These are phyloP conservation scores for Lichtheimia ornata DNA, from an alignment of 371 early-diverging fungal species.

Conservation along the genomic window DNA sequence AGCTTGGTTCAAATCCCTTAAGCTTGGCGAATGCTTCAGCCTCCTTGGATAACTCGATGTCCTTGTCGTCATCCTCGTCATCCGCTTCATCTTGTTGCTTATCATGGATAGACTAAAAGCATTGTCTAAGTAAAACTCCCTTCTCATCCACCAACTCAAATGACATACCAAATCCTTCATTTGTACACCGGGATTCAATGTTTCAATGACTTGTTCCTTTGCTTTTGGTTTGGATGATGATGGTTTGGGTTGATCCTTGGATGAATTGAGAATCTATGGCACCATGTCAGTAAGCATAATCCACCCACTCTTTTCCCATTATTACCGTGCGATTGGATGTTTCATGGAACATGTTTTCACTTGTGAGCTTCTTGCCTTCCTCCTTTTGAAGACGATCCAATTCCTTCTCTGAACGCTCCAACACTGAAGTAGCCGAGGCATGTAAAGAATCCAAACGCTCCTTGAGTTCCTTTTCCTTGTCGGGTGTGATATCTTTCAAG, in stretches of 20 bases:
- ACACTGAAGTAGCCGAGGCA: conserved; percentile 21
- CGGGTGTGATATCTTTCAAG: conserved; percentile 5
- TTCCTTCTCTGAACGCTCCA: conserved; percentile 48
- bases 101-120: conserved; percentile 10
- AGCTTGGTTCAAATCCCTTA: conserved; percentile 67
- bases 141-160: neutral
- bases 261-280: conserved; percentile 46
- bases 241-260: conserved; percentile 33
- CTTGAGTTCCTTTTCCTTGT: conserved; percentile 11
- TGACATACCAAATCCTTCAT: conserved; percentile 49
- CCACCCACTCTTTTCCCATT: neutral
- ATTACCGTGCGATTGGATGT: conserved; percentile 77
- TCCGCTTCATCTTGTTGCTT: conserved; percentile 17
- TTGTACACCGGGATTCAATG: conserved; percentile 67
- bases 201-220: conserved; percentile 63
- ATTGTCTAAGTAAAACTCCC: neutral
- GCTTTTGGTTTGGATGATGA: conserved; percentile 47
- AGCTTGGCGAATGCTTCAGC: conserved; percentile 66
- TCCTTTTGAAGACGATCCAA: conserved; percentile 63
- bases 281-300: neutral
- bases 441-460: neutral
- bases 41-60: conserved; percentile 62
- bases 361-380: conserved; percentile 71
- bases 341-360: conserved; percentile 76
- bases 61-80: conserved; percentile 54